Conservation (phyloP, 352 stramenopile genomes). For the Globisporangium recalcitrans region DNA sequence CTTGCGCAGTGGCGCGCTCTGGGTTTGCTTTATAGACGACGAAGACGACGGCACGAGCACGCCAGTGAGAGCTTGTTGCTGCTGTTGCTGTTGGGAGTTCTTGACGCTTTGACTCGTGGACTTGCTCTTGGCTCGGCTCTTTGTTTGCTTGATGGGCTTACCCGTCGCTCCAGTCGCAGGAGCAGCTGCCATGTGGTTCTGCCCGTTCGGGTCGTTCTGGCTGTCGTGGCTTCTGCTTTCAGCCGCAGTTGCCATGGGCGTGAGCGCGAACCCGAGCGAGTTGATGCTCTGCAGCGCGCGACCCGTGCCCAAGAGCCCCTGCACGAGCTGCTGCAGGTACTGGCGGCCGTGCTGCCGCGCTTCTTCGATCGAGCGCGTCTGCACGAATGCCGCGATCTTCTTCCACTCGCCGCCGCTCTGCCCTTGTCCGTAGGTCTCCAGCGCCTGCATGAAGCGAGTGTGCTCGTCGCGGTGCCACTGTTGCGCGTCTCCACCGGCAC, state of each 20-base stretch:
- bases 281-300: slow-evolving; percentile 5
- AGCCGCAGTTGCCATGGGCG: neutral
- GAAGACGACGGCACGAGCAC: neutral
- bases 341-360: slow-evolving; percentile 59
- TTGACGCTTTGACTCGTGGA: neutral
- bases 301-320: slow-evolving; percentile 22
- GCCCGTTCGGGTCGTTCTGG: slow-evolving; percentile 33
- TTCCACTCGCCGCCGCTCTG: slow-evolving; percentile 56
- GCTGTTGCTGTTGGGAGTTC: neutral
- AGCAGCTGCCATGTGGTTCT: slow-evolving; percentile 16
- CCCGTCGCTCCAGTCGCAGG: neutral
- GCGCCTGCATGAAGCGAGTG: slow-evolving; percentile 70
- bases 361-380: slow-evolving; percentile 59
- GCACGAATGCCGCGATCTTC: slow-evolving; percentile 68
- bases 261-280: neutral
- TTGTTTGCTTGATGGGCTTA: neutral
- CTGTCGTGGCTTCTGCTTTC: slow-evolving; percentile 15
- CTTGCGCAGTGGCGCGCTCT: neutral
- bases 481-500: neutral
- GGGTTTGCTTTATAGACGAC: slow-evolving; percentile 7
- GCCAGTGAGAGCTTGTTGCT: slow-evolving; percentile 3
- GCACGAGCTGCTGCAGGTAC: slow-evolving; percentile 74
- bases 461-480: slow-evolving; percentile 70
- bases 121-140: slow-evolving; percentile 10
- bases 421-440: slow-evolving; percentile 60